A percentile compares a stretch with the other conserved stretches of the same genome.
Conservation (phyloP, 83 land plant genomes). For the Thuja plicata region DNA sequence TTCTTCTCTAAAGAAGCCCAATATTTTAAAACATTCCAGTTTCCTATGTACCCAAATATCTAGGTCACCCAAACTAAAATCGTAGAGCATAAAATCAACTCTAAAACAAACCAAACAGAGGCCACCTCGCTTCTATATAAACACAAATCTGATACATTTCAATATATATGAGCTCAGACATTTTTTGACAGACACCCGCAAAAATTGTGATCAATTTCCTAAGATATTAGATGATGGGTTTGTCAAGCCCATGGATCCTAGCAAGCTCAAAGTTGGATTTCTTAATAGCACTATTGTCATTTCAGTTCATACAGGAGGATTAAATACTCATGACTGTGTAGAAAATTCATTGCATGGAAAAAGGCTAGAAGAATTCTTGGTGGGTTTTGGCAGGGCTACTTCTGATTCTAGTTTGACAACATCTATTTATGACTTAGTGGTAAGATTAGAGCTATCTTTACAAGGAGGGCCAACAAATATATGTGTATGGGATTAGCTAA, state of each 20-base stretch:
- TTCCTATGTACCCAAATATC: not conserved
- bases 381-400: slow-evolving; percentile 74
- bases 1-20: no score
- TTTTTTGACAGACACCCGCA: slow-evolving; percentile 38
- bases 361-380: slow-evolving; percentile 32
- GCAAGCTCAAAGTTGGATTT: slow-evolving; percentile 44
- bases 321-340: not conserved
- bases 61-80: not conserved
- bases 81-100: not conserved
- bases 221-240: slow-evolving; percentile 18
- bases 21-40: no score
- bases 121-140: slow-evolving; percentile 37
- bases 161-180: slow-evolving; percentile 28
- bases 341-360: slow-evolving; percentile 16
- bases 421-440: slow-evolving; percentile 66
- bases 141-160: slow-evolving; percentile 46
- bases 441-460: slow-evolving; percentile 16
- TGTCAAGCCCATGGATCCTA: slow-evolving; percentile 32
- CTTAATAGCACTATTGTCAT: slow-evolving; percentile 55
- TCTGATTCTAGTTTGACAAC: slow-evolving; percentile 69
- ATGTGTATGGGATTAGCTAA: no score
- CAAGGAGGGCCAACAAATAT: no score
- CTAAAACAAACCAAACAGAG: not conserved
- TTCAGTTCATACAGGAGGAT: slow-evolving; percentile 25
- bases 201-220: slow-evolving; percentile 57